Evolutionary conservation across 768 basidiomycete species (phyloP).

Genomic region (Boletus bicolor): DNA sequence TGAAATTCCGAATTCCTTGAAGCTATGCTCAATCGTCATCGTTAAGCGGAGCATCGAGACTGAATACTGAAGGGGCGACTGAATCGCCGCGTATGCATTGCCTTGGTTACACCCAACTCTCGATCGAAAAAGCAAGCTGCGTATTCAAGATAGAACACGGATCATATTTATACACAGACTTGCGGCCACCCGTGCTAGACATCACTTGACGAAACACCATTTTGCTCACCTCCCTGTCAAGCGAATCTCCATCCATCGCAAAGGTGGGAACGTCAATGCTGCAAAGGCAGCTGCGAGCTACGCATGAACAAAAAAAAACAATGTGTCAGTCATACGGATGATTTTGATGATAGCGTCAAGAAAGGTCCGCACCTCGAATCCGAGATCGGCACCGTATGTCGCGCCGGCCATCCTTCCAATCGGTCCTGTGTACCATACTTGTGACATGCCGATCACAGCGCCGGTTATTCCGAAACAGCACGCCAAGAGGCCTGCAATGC

Average conservation of each 20-base stretch:
- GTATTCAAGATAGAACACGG: no score
- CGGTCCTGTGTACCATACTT: conserved; percentile 52
- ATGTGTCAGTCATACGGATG: background rate
- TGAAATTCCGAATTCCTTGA: background rate
- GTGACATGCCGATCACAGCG: conserved; percentile 52
- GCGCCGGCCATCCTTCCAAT: conserved; percentile 42
- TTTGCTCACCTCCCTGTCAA: conserved; percentile 35
- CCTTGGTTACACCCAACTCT: no score
- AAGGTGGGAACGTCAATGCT: conserved; percentile 44
- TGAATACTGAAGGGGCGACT: background rate
- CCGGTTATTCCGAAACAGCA: conserved; percentile 45
- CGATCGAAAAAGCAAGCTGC: no score
- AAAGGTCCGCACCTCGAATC: conserved; percentile 45
- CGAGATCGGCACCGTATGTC: conserved; percentile 47
- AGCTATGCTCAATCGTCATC: background rate
- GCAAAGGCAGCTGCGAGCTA: conserved; percentile 46
- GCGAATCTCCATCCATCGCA: conserved; percentile 49
- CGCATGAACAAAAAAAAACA: background rate
- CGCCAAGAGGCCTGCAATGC: conserved; percentile 47
- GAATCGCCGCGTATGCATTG: background rate
- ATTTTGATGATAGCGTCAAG: background rate
- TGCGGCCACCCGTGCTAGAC: no score
- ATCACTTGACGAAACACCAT: background rate
- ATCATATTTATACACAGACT: no score
- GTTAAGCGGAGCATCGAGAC: background rate